Base-by-base conservation (phyloP, 805 yeast species). In the Metschnikowia reukaufii region DNA sequence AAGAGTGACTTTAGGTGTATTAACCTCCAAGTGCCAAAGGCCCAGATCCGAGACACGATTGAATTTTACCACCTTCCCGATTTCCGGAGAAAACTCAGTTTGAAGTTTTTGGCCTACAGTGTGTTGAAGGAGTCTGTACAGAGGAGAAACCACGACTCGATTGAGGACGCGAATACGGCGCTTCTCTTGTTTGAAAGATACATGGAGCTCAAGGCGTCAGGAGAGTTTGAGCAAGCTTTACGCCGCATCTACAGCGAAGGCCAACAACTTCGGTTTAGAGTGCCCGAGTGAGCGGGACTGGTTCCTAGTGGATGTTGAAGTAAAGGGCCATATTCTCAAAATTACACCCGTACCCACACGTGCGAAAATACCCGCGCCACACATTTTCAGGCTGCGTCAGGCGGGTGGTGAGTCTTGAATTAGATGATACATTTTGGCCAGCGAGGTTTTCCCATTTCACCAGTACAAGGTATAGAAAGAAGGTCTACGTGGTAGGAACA, bases 101-200 rank as follows among this genome's bases (percentile, higher is more conserved):
- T 94, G 56, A 85, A 92, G 60, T 94, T 89, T 62, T 70, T 94
- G 62, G 89, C 96, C 10, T 90, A 90, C 76, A 81, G 82, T 23
- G 73, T 92, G 39, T 72, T 94, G 44, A 78, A 78, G 29, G 83
- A 81, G 51, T 77, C 82, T 40, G 96, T 95, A 27, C 99, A 94
- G 64, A 82, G 82, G 2, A 96, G 94, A 1, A 92, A 92, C 61
- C 99, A 94, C 66, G 98, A 95, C 63, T 92, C 98, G 0, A 90
- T 94, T 37, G 99, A 94, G 61, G 99, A 94, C 70, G 97, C 99
- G 0, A 71, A 75, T 47, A 85, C 95, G 9, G 98, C 99, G 0
- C 73, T 94, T 56, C 65, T 79, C 37, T 68, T 94, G 30, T 95
- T 88, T 68, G 79, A 81, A 50, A 82, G 81, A 58, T 92, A 88